phyloP scores from a whole-genome alignment of 1,139 yeast genomes.

The Pichia sp. region DNA sequence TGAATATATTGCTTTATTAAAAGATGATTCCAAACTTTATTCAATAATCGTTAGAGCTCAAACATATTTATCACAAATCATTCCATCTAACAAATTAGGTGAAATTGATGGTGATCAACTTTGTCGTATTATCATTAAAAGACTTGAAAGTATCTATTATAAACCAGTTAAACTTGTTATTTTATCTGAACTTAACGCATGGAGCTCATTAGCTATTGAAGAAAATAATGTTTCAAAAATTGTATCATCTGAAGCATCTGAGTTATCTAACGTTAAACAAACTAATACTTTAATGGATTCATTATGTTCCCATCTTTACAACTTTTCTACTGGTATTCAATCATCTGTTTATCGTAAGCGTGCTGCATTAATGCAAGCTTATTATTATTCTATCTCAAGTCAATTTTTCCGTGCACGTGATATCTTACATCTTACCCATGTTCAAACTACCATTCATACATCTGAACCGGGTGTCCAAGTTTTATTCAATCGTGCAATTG shows the following conservation, averaged over 20 bases:
- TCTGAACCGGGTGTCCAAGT: constrained; percentile 86
- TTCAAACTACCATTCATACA: constrained; percentile 73
- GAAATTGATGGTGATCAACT: constrained; percentile 50
- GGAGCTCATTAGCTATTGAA: constrained; percentile 38
- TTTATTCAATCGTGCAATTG: constrained; percentile 88
- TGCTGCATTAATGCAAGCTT: constrained; percentile 80
- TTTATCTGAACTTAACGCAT: constrained; percentile 64
- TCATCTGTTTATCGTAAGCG: constrained; percentile 62
- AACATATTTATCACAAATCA: constrained; percentile 67
- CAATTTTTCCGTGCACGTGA: constrained; percentile 81
- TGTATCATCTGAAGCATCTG: constrained; percentile 27
- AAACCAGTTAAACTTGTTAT: constrained; percentile 75
- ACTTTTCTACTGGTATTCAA: constrained; percentile 44
- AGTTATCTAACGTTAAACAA: constrained; percentile 31
- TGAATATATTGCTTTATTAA: constrained; percentile 85
- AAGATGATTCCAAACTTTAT: constrained; percentile 78
- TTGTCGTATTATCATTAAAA: constrained; percentile 72
- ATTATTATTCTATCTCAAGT: constrained; percentile 86
- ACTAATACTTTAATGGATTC: constrained; percentile 55
- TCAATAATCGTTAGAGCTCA: constrained; percentile 77
- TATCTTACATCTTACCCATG: constrained; percentile 76
- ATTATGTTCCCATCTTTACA: constrained; percentile 58
- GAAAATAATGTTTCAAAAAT: constrained; percentile 34
- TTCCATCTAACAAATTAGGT: constrained; percentile 39
- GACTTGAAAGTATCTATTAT: constrained; percentile 90